phyloP scores from a whole-genome alignment of 192 early-diverging fungal species.

The Linnemannia schmuckeri region DNA sequence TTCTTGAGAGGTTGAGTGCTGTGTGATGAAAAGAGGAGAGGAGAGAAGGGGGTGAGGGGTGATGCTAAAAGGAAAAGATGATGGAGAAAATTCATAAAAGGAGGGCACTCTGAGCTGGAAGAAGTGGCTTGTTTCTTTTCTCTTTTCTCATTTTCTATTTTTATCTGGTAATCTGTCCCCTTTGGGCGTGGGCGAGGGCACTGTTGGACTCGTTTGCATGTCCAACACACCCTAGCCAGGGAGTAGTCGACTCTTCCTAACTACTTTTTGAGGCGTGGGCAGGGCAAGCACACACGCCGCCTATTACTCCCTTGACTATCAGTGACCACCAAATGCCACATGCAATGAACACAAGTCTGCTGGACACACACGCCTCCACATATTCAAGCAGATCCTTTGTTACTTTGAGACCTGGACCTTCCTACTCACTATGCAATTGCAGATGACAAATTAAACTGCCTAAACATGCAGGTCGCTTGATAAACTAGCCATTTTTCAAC shows the following conservation, averaged over 20 bases:
- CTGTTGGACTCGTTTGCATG: not conserved
- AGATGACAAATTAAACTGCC: not conserved
- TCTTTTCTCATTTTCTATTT: not conserved
- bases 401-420: not conserved
- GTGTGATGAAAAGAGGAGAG: not conserved
- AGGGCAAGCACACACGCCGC: not conserved
- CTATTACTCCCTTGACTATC: not conserved
- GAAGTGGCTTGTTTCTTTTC: not conserved
- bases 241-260: not conserved
- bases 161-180: not conserved
- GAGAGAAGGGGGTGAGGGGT: not conserved
- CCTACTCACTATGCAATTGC: not conserved
- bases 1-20: not conserved
- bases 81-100: not conserved
- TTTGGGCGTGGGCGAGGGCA: conserved; percentile 8
- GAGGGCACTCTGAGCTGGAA: not conserved
- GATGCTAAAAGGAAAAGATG: not conserved
- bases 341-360: not conserved
- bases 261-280: not conserved
- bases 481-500: too few species aligned
- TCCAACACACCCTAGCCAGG: not conserved
- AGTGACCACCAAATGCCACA: not conserved
- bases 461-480: too few species aligned
- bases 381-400: too few species aligned
- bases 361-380: not conserved